Evolutionary conservation across 2,329 filamentous ascomycete species (phyloP).

Genomic region (Hypoxylon sp.): DNA sequence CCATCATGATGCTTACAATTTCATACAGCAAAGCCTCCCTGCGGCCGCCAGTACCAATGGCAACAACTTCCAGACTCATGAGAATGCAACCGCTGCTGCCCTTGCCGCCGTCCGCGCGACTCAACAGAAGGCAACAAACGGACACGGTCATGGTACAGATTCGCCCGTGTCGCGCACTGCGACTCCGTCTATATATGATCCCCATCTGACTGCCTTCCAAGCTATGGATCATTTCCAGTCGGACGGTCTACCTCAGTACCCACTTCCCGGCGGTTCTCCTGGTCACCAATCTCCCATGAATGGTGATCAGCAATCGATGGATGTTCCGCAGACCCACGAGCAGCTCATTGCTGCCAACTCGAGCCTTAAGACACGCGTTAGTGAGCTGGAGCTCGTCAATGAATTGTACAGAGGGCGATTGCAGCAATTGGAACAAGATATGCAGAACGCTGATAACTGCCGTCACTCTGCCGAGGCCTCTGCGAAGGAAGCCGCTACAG

Average conservation of each 20-base stretch:
- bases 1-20: conserved; percentile 31
- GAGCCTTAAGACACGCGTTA: conserved; percentile 93
- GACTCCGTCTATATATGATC: conserved; percentile 81
- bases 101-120: conserved; percentile 70
- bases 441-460: conserved; percentile 73
- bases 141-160: conserved; percentile 80
- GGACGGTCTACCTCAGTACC: conserved; percentile 65
- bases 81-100: conserved; percentile 68
- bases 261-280: conserved; percentile 67
- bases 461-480: conserved; percentile 67
- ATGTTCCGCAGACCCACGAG: conserved; percentile 83
- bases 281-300: conserved; percentile 68
- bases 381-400: conserved; percentile 95
- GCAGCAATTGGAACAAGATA: conserved; percentile 83
- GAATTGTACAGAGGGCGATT: conserved; percentile 83
- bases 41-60: conserved; percentile 64
- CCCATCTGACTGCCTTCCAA: conserved; percentile 85
- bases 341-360: conserved; percentile 85
- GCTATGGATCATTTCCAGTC: conserved; percentile 79
- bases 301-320: conserved; percentile 74
- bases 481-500: conserved; percentile 68
- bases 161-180: conserved; percentile 85
- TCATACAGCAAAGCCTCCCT: conserved; percentile 60
- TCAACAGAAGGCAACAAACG: conserved; percentile 78
- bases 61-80: conserved; percentile 69